A percentile compares a stretch with the other conserved stretches of the same genome.
Conservation (phyloP, 2,329 filamentous ascomycete genomes). For the Metarhizium album region DNA sequence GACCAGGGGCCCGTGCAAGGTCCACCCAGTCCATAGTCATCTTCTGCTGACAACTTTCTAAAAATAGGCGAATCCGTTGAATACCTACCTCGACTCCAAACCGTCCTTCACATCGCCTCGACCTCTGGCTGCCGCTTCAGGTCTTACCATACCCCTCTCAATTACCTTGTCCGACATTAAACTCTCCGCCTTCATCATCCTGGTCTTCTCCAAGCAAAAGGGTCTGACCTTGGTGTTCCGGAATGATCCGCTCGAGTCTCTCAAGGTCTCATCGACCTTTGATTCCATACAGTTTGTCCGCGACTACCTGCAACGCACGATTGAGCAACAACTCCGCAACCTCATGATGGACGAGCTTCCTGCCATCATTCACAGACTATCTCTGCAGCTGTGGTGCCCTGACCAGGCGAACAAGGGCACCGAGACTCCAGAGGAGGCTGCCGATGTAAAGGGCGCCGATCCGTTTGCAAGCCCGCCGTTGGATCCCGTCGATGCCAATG, state of each 20-base stretch:
- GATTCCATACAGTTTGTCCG: conserved; percentile 98
- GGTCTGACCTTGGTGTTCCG: conserved; percentile 93
- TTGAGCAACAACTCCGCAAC: conserved; percentile 83
- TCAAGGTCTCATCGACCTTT: conserved; percentile 98
- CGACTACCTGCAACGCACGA: conserved; percentile 91
- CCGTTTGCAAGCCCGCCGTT: conserved; percentile 72
- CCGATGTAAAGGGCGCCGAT: conserved; percentile 56
- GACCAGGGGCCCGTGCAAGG: neutral
- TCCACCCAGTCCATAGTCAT: neutral
- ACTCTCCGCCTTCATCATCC: conserved; percentile 89
- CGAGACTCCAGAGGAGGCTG: conserved; percentile 35
- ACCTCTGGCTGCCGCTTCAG: conserved; percentile 80
- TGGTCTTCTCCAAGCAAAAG: conserved; percentile 97
- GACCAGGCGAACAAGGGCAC: conserved; percentile 53
- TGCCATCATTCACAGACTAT: conserved; percentile 89
- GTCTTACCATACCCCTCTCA: conserved; percentile 92
- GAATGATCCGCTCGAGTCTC: conserved; percentile 93
- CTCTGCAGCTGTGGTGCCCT: conserved; percentile 78
- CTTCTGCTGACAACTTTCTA: conserved; percentile 2
- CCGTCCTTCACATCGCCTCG: conserved; percentile 87
- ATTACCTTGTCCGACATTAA: conserved; percentile 95
- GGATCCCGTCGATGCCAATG: conserved; percentile 71
- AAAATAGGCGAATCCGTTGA: conserved; percentile 79
- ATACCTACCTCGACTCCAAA: conserved; percentile 88
- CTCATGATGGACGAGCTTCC: conserved; percentile 97